Conservation (phyloP, 2,329 filamentous ascomycete genomes). For the Knoxdaviesia proteae region DNA sequence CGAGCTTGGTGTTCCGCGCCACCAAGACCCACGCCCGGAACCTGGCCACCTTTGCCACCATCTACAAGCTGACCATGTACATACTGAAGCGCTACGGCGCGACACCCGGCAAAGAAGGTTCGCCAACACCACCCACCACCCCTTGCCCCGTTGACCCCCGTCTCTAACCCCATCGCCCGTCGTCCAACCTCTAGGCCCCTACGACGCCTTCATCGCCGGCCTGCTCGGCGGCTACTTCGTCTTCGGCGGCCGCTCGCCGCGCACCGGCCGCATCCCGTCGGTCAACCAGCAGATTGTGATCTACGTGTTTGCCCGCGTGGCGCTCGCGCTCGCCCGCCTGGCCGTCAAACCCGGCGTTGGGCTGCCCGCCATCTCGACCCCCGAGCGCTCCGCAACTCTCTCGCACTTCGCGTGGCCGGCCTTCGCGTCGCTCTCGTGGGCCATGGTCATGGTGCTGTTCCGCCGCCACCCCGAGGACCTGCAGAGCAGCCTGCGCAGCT, state of each 20-base stretch:
- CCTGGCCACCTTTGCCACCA: slow-evolving; percentile 70
- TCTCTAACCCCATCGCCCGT: neutral
- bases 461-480: slow-evolving; percentile 77
- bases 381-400: slow-evolving; percentile 23
- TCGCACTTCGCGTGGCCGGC: slow-evolving; percentile 68
- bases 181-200: slow-evolving; percentile 31
- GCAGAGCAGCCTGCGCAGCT: slow-evolving; percentile 76
- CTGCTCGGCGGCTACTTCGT: slow-evolving; percentile 80
- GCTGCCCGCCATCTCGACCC: slow-evolving; percentile 26
- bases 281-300: slow-evolving; percentile 96
- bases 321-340: slow-evolving; percentile 65
- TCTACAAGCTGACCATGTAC: slow-evolving; percentile 75
- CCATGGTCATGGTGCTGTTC: slow-evolving; percentile 86
- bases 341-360: slow-evolving; percentile 45
- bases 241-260: slow-evolving; percentile 49
- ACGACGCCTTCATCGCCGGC: slow-evolving; percentile 73
- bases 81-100: slow-evolving; percentile 42
- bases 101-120: slow-evolving; percentile 37
- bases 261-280: slow-evolving; percentile 48
- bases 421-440: slow-evolving; percentile 85
- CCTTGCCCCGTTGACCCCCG: no score
- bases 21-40: slow-evolving; percentile 83
- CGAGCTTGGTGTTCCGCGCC: slow-evolving; percentile 57
- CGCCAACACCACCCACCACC: neutral
- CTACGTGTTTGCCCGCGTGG: slow-evolving; percentile 87